Conservation (phyloP, 2,329 filamentous ascomycete species). For the Xylaria sp. region DNA sequence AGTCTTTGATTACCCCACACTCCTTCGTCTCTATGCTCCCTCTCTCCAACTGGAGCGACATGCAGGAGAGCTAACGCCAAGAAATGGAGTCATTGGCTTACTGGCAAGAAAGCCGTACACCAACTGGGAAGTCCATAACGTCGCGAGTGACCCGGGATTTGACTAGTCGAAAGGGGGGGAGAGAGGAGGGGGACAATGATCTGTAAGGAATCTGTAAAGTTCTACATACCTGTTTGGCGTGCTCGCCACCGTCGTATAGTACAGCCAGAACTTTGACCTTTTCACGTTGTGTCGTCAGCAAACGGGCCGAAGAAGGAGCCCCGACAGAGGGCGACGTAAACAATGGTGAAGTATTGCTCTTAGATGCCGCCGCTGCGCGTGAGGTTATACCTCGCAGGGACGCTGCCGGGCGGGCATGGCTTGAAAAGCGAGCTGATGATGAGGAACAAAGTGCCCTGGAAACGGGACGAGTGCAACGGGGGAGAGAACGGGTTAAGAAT, state of each 20-base stretch:
- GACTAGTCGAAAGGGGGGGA: neutral
- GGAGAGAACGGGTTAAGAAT: constrained; percentile 72
- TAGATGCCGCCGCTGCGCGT: constrained; percentile 42
- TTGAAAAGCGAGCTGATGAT: constrained; percentile 46
- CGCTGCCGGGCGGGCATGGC: constrained; percentile 40
- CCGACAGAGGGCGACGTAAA: constrained; percentile 54
- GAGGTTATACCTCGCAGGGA: constrained; percentile 45
- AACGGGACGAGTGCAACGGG: constrained; percentile 52
- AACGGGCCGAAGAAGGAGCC: constrained; percentile 68
- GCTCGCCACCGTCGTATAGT: constrained; percentile 90
- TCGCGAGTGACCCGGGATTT: constrained; percentile 15
- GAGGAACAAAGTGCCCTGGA: constrained; percentile 44
- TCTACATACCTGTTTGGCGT: constrained; percentile 79
- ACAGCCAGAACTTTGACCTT: constrained; percentile 96
- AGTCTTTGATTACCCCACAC: constrained; percentile 40
- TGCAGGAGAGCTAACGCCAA: constrained; percentile 27
- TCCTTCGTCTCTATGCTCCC: constrained; percentile 23
- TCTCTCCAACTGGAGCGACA: constrained; percentile 29
- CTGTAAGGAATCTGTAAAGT: constrained; percentile 39
- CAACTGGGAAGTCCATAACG: constrained; percentile 4
- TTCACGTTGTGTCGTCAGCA: constrained; percentile 62
- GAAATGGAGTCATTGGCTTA: constrained; percentile 32
- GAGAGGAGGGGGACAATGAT: constrained; percentile 9
- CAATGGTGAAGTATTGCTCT: constrained; percentile 49
- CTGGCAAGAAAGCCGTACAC: constrained; percentile 21